Evolutionary conservation across 2,329 filamentous ascomycete species (phyloP).

Genomic region (Aspergillus clavatus): DNA sequence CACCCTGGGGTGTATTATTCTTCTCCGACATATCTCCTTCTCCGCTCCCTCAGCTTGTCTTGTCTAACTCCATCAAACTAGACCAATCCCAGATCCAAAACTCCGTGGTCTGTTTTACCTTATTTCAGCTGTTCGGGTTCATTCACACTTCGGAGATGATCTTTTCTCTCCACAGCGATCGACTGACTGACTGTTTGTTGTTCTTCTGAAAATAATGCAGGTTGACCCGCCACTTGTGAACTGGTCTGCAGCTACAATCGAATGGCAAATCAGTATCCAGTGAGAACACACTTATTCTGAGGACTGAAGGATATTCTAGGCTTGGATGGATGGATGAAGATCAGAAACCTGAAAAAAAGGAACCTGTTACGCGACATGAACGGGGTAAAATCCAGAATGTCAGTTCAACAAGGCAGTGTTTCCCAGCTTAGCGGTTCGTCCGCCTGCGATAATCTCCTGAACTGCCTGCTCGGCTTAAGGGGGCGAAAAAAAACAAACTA

Average conservation of each 20-base stretch:
- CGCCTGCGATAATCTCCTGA: neutral
- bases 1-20: neutral
- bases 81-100: neutral
- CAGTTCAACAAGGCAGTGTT: neutral
- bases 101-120: neutral
- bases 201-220: slow-evolving; percentile 24
- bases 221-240: slow-evolving; percentile 28
- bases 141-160: no score
- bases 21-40: neutral
- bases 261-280: slow-evolving; percentile 9
- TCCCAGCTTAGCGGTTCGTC: neutral
- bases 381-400: neutral
- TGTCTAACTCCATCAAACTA: neutral
- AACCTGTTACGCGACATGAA: no score
- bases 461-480: neutral
- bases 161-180: slow-evolving; percentile 6
- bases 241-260: slow-evolving; percentile 17
- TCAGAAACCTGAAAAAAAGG: no score
- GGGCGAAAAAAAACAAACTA: neutral
- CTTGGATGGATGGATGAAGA: neutral
- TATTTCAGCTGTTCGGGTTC: slow-evolving; percentile 12
- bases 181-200: slow-evolving; percentile 20
- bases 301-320: neutral
- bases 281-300: neutral
- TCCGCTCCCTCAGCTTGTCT: neutral